phyloP scores from a whole-genome alignment of 257 asterid genomes.

The Cruciata laevipes region DNA sequence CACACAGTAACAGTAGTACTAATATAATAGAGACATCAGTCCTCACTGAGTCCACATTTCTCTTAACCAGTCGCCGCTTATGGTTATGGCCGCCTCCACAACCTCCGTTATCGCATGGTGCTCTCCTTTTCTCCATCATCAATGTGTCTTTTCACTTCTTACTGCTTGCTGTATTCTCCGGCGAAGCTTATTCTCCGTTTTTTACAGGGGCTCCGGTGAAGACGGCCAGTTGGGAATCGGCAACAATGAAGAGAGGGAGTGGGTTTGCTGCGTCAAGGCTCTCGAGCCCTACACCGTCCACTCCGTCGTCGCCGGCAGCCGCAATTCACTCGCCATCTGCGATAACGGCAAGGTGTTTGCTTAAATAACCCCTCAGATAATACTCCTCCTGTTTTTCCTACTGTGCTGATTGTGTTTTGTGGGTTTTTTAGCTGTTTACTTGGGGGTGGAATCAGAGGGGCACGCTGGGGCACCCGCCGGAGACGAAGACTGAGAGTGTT shows the following conservation, averaged over 20 bases:
- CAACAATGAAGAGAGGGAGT: slow-evolving; percentile 70
- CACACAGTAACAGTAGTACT: neutral
- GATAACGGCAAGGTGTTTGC: slow-evolving; percentile 73
- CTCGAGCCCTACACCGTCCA: slow-evolving; percentile 45
- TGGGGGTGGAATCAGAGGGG: slow-evolving; percentile 99
- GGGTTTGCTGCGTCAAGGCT: slow-evolving; percentile 63
- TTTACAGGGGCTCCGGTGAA: slow-evolving; percentile 94
- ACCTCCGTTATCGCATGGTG: slow-evolving; percentile 83
- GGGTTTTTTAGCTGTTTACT: slow-evolving; percentile 57
- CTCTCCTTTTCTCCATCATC: neutral
- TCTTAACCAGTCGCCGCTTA: neutral
- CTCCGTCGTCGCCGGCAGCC: slow-evolving; percentile 91
- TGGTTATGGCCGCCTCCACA: slow-evolving; percentile 52
- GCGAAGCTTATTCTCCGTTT: neutral
- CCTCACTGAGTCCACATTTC: neutral
- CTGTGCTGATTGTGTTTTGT: neutral
- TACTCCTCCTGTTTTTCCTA: neutral
- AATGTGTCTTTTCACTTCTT: neutral
- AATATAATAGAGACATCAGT: neutral
- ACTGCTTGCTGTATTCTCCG: neutral
- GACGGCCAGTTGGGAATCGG: slow-evolving; percentile 97
- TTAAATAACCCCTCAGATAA: neutral
- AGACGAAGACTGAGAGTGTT: slow-evolving; percentile 78
- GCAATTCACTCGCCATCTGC: slow-evolving; percentile 93
- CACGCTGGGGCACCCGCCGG: slow-evolving; percentile 90